A percentile compares a stretch with the other conserved stretches of the same genome.
These are phyloP conservation scores for Citrus mangshanensis DNA, from an alignment of 345 rosid species.

Conservation along the genomic window DNA sequence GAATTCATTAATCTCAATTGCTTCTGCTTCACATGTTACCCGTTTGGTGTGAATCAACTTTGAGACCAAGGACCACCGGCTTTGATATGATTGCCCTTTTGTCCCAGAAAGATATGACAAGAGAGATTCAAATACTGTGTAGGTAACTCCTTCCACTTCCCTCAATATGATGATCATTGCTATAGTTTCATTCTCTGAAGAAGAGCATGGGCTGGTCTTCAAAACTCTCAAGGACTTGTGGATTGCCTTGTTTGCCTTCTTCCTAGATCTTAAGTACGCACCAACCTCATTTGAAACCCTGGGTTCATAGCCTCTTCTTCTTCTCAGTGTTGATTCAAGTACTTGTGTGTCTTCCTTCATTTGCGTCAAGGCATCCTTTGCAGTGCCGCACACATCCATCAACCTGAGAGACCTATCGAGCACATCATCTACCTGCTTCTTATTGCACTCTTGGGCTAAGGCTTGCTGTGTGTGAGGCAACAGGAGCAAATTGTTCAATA, in stretches of 20 bases:
- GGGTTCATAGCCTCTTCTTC: slow-evolving; percentile 25
- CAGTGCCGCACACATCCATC: slow-evolving; percentile 25
- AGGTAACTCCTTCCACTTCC: slow-evolving; percentile 28
- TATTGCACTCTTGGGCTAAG: background rate
- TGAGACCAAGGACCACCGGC: slow-evolving; percentile 17
- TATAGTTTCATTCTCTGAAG: slow-evolving; percentile 11
- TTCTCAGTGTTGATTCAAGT: slow-evolving; percentile 31
- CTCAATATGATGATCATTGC: slow-evolving; percentile 14
- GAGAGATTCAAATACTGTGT: slow-evolving; percentile 24
- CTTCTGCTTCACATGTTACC: slow-evolving; percentile 10
- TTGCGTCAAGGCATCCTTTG: slow-evolving; percentile 32
- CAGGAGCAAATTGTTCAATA: slow-evolving; percentile 13
- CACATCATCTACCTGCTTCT: background rate
- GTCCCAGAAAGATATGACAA: slow-evolving; percentile 29
- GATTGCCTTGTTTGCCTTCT: slow-evolving; percentile 34
- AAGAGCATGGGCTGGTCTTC: background rate
- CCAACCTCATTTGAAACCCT: slow-evolving; percentile 19
- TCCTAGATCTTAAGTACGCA: slow-evolving; percentile 41
- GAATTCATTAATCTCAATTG: background rate
- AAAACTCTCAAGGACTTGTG: slow-evolving; percentile 15
- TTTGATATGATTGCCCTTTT: slow-evolving; percentile 3
- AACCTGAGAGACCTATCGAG: slow-evolving; percentile 25
- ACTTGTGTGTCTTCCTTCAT: slow-evolving; percentile 25
- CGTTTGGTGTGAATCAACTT: slow-evolving; percentile 21
- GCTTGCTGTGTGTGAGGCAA: background rate